These are phyloP conservation scores for Scortechinia acanthostroma DNA, from an alignment of 2,329 filamentous ascomycete genomes.

Conservation along the genomic window DNA sequence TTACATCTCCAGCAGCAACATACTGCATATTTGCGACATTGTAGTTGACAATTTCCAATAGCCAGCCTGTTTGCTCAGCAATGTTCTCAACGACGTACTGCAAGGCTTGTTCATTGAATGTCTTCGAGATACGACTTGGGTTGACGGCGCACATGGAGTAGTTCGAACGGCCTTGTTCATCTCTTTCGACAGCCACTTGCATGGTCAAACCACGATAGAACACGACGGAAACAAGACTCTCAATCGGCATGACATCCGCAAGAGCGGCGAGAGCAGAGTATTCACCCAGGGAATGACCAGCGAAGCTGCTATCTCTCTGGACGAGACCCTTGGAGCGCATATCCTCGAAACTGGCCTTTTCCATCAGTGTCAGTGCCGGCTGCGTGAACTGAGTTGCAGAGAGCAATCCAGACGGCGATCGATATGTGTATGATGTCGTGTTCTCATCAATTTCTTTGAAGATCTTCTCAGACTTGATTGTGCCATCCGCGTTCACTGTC, in stretches of 20 bases:
- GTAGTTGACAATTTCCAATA: conserved; percentile 22
- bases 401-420: conserved; percentile 14
- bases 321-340: conserved; percentile 16
- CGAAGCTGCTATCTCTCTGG: conserved; percentile 6
- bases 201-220: conserved; percentile 22
- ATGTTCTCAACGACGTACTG: conserved; percentile 13
- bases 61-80: conserved; percentile 8
- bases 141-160: conserved; percentile 19
- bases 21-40: conserved; percentile 21
- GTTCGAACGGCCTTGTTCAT: conserved; percentile 11
- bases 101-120: conserved; percentile 13
- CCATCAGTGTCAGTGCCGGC: conserved; percentile 17
- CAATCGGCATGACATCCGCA: conserved; percentile 15
- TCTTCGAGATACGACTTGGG: conserved; percentile 11
- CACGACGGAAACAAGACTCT: conserved; percentile 13
- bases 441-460: conserved; percentile 9
- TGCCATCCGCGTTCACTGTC: conserved; percentile 8
- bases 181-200: conserved; percentile 17
- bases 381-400: conserved; percentile 23
- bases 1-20: conserved; percentile 22
- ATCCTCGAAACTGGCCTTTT: conserved; percentile 16
- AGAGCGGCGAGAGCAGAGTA: conserved; percentile 16
- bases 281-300: conserved; percentile 22
- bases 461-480: conserved; percentile 6
- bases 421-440: conserved; percentile 16